Base-by-base conservation (phyloP, 345 rosid genomes). In the Gossypium ekmanianum region DNA sequence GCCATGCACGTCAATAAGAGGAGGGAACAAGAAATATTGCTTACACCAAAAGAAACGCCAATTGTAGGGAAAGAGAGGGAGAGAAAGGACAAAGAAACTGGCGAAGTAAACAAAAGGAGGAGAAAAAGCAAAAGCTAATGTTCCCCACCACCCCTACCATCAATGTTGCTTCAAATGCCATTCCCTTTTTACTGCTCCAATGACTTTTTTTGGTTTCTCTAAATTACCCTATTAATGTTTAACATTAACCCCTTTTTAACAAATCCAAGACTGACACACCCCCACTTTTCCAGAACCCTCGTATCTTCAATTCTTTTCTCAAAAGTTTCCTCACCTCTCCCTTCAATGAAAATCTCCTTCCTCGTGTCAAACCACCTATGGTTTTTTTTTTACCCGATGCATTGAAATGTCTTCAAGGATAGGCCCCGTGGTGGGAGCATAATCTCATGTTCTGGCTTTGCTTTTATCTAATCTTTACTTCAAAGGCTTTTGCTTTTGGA, bases 111-210 rank as follows among this genome's bases (percentile, higher is more conserved):
- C 52, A 48, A 48, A 48, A 12, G 3, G 16, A 44, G 24, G 12
- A 18, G 11, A 66, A 73, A 79, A 79, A 76, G 61, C 44, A 61
- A 84, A 83, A 75, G 78, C 34, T 0, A 22, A 75, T 87, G 90
- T 87, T 29, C 82, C 93, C 93, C 82, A 82, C 86, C 83, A 59
- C 67, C 85, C 84, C 85, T 83, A 84, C 90, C 88, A 58, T 22
- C 3, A 2, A 68, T 56, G 82, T 80, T 85, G 84, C 79, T 78
- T 77, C 66, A 57, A 80, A 76, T 75, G 68, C 71, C 39, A 62
- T 62, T 73, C 76, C 18, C 3, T 86, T 86, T 86, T 78, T 39
- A 82, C 82, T 65, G 76, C 82, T 78, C 80, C 85, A 77, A 86
- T 7, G 81, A 80, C 88, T 68, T 81, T 5, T 29, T 79, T 71